These are phyloP conservation scores for Ceratobasidium sp. DNA, from an alignment of 1,284 basidiomycete species.

Conservation along the genomic window DNA sequence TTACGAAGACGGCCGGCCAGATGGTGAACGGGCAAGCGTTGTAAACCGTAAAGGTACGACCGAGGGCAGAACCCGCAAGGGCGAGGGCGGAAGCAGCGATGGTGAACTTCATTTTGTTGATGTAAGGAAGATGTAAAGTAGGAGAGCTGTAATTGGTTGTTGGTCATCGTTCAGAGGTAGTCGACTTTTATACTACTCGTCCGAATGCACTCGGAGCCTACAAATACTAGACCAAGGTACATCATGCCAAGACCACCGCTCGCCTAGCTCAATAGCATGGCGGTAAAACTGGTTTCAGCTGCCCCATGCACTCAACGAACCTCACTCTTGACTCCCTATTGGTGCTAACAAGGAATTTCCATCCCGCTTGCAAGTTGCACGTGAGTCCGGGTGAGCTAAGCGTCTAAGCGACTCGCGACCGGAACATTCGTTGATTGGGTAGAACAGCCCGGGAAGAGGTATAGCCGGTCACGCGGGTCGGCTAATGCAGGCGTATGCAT, in stretches of 20 bases:
- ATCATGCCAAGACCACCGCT: background rate
- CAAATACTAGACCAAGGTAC: no score
- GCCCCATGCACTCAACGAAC: background rate
- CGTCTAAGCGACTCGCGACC: background rate
- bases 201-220: background rate
- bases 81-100: slow-evolving; percentile 43
- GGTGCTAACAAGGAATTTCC: background rate
- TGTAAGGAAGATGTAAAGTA: slow-evolving; percentile 8
- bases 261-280: background rate
- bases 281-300: background rate
- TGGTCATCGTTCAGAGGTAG: background rate
- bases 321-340: background rate
- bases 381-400: background rate
- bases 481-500: background rate
- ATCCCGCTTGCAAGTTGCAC: background rate
- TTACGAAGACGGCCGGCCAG: slow-evolving; percentile 49
- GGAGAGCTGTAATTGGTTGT: background rate
- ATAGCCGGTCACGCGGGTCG: slow-evolving; percentile 17
- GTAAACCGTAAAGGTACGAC: slow-evolving; percentile 53
- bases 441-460: background rate
- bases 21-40: slow-evolving; percentile 53
- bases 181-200: slow-evolving; percentile 11
- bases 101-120: slow-evolving; percentile 33
- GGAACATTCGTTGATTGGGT: background rate
- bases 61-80: slow-evolving; percentile 45